Evolutionary conservation across 2,329 filamentous ascomycete species (phyloP), one percentile per base, ranked within the genome.

Genomic region (Xylariaceae sp.): DNA sequence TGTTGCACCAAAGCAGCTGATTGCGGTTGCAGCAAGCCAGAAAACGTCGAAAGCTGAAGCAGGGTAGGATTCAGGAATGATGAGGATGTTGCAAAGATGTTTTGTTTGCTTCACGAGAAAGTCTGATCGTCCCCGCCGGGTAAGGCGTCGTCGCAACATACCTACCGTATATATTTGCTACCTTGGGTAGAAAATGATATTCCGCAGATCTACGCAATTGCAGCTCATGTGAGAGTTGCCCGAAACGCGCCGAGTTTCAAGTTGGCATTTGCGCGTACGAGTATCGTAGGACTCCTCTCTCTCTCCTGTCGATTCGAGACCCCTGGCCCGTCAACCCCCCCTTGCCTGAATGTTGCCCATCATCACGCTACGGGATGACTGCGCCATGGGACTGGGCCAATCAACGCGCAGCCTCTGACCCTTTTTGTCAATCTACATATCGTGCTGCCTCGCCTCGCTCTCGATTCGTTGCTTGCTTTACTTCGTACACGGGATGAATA

Each of bases 161-260:
- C 23, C 23, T 18, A 18, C 23, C 23, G 17, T 18, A 18, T 30
- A 30, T 30, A 30, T 30, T 30, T 30, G 23, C 23, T 30, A 30
- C 23, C 23, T 30, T 4, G 23, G 17, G 17, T 18, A 30, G 23
- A 30, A 30, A 30, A 30, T 42, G 3, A 42, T 42, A 9, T 42
- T 42, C 37, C 37, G 37, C 37, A 42, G 37, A 42, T 42, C 11
- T 42, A 7, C 37, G 11, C 9, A 42, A 10, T 13, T n/a, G 10
- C 23, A 15, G 9, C 37, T 60, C 58, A 53, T 59, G 54, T 45
- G 58, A 51, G 57, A 47, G 60, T 62, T 66, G 65, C 66, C 64
- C 67, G 69, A 72, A 72, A 72, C 70, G 62, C 64, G 62, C 64
- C 63, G 63, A 57, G 70, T 72, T 72, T 72, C 70, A 72, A 58